These are phyloP conservation scores for Taphrina populina DNA, from an alignment of 1,139 yeast genomes.

Conservation along the genomic window DNA sequence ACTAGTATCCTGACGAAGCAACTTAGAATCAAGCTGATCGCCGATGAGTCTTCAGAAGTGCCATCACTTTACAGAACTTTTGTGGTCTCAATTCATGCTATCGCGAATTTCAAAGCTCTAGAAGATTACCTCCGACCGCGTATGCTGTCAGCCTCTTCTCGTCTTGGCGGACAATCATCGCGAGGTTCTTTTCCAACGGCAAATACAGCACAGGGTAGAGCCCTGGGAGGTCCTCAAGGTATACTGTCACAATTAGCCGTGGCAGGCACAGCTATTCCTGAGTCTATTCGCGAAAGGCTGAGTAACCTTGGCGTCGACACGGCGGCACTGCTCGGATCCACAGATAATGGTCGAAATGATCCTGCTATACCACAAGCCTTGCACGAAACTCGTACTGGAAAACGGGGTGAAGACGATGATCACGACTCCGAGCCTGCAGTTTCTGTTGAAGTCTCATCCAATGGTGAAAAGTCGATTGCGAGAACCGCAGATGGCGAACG, in stretches of 20 bases:
- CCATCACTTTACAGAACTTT: constrained; percentile 43
- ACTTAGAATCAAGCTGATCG: constrained; percentile 57
- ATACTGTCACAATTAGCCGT: constrained; percentile 19
- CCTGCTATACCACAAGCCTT: too few relatives aligned
- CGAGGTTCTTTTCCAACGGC: too few relatives aligned
- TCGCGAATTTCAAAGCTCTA: constrained; percentile 76
- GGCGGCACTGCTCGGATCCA: background rate
- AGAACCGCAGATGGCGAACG: constrained; percentile 12
- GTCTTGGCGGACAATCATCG: background rate
- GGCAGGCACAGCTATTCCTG: constrained; percentile 14
- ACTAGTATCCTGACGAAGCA: constrained; percentile 73
- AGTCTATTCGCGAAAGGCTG: constrained; percentile 12
- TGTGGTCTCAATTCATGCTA: constrained; percentile 76
- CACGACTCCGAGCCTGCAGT: constrained; percentile 8
- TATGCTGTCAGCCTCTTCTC: background rate
- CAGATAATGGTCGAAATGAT: too few relatives aligned
- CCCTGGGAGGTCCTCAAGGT: constrained; percentile 8
- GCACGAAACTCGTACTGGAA: background rate
- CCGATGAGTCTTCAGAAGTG: constrained; percentile 43
- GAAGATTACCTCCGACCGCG: constrained; percentile 53
- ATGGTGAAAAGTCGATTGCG: constrained; percentile 1
- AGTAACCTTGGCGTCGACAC: constrained; percentile 16
- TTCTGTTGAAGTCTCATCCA: background rate
- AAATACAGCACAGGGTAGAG: background rate
- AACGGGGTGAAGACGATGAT: background rate